Conservation (phyloP, 2,329 filamentous ascomycete species). For the Curvularia sp. region DNA sequence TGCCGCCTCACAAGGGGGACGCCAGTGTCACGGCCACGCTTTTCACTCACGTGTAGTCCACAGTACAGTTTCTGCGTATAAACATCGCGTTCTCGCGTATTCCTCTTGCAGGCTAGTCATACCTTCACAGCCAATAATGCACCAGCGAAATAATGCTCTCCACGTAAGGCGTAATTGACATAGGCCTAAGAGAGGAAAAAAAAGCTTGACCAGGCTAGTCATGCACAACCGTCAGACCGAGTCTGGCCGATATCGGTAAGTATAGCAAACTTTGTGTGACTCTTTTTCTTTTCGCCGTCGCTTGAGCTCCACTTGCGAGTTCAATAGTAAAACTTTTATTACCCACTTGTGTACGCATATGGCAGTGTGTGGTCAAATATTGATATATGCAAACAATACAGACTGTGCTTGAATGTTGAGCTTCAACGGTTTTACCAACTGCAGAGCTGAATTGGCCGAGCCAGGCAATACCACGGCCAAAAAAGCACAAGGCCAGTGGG, state of each 20-base stretch:
- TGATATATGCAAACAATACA: not conserved
- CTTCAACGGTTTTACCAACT: not conserved
- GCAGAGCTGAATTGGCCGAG: not conserved
- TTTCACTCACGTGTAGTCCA: not conserved
- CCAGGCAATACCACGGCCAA: not conserved
- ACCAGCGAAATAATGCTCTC: slow-evolving; percentile 3
- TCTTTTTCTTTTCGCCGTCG: not conserved
- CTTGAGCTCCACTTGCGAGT: not conserved
- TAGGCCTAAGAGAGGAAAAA: not conserved
- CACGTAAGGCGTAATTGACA: slow-evolving; percentile 8
- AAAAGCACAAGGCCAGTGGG: slow-evolving; percentile 8
- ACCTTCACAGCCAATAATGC: not conserved
- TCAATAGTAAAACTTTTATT: not conserved
- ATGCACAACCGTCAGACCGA: not conserved
- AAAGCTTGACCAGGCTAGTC: slow-evolving; percentile 6
- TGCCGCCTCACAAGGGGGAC: not conserved
- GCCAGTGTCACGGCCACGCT: not conserved
- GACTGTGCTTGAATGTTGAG: not conserved
- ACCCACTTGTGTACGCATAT: not conserved
- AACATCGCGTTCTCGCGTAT: not conserved
- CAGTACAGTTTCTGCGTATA: not conserved
- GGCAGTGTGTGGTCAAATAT: not conserved
- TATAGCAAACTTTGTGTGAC: slow-evolving; percentile 3
- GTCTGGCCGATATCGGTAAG: slow-evolving; percentile 5
- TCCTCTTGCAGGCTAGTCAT: not conserved